These are phyloP conservation scores for Trichoderma virens DNA, from an alignment of 495 filamentous ascomycete genomes.

Conservation along the genomic window DNA sequence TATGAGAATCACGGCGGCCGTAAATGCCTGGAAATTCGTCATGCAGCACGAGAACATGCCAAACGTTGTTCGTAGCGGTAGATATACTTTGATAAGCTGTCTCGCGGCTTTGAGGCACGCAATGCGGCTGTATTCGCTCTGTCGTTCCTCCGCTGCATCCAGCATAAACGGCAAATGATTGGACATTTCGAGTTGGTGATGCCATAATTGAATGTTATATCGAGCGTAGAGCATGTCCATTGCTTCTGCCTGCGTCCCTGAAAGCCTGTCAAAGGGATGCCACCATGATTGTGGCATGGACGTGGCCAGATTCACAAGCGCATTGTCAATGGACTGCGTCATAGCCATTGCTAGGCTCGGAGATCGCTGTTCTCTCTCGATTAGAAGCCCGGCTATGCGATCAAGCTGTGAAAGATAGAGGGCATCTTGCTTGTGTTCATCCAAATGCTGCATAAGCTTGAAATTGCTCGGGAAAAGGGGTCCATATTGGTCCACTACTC, in stretches of 20 bases:
- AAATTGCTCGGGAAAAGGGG: not conserved
- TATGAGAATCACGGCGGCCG: not conserved
- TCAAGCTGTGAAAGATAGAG: not conserved
- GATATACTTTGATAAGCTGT: not conserved
- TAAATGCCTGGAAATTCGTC: not conserved
- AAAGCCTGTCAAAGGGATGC: not conserved
- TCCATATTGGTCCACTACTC: not conserved
- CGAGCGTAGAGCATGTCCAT: slow-evolving; percentile 1
- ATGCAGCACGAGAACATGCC: slow-evolving; percentile 7
- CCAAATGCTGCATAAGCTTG: not conserved
- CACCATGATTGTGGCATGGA: not conserved
- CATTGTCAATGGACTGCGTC: not conserved
- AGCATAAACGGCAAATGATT: slow-evolving; percentile 1
- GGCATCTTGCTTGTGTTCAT: not conserved
- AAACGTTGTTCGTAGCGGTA: not conserved
- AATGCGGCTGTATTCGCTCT: not conserved
- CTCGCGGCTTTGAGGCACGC: not conserved
- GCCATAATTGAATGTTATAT: not conserved
- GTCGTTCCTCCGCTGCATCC: not conserved
- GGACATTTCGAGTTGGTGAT: slow-evolving; percentile 1
- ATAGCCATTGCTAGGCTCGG: not conserved
- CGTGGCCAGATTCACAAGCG: not conserved
- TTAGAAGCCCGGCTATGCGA: not conserved
- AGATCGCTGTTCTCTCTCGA: not conserved
- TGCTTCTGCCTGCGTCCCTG: not conserved